Base-by-base conservation (phyloP, 2,329 filamentous ascomycete species). In the Cladophialophora bantiana region DNA sequence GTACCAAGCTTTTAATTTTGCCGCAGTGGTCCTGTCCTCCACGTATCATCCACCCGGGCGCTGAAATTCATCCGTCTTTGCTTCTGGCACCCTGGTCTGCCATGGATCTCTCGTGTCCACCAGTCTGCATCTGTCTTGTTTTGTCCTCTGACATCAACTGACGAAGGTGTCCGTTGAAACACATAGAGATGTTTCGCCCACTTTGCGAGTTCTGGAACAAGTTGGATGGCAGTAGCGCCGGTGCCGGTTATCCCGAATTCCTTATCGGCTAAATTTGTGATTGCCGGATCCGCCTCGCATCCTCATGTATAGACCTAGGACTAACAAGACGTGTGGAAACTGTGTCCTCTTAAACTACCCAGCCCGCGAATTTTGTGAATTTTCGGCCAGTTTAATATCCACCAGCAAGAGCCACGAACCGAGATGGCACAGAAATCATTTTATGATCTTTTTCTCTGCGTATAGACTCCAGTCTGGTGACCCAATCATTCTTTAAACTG, bases 1-100 rank as follows among this genome's bases (percentile, higher is more conserved):
- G 72, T 89, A 90, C 84, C 84, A 88, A 0, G 86, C 78, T 73
- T 86, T 85, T 7, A 89, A 79, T 2, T 75, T 79, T 31, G 81
- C 79, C 0, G 87, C 87, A 0, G 82, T 85, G 1, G 74, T 75
- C 9, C 75, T 74, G 70, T 89, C 82, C 40, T 82, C 75, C 13
- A 89, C 38, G 1, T 42, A 5, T n/a, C 38, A 6, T 42, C 38
- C 12, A 42, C 38, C 38, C 38, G 38, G 15, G 38, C 38, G 2
- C 12, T 15, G 15, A 42, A 42, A 15, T 42, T 42, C 0, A 15
- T 13, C 2, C 12, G 38, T 2, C 38, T 12, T 15, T 42, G 12
- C 5, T 42, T 15, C 38, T 42, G 38, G 13, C 38, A 42, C 12
- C 38, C 38, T 15, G 12, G 12, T 4, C 2, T 5, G 38, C 38